Percentiles rank a stretch among this genome's conserved stretches.
Evolutionary conservation across 2,329 filamentous ascomycete species (phyloP).

Genomic region (Diatrype stigma): DNA sequence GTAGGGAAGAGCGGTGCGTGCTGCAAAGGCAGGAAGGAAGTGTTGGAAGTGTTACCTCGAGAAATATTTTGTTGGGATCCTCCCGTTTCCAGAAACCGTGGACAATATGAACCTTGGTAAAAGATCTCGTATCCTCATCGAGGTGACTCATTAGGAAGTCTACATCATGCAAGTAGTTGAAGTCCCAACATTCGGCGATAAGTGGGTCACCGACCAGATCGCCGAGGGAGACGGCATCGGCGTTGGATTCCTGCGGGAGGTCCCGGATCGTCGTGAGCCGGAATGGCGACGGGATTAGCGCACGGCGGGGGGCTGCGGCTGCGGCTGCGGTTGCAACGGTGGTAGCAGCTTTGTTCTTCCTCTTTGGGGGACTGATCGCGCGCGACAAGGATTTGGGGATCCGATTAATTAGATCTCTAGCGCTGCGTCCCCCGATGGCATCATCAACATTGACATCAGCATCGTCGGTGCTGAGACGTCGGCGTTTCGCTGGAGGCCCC

Average conservation of each 20-base stretch:
- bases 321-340: neutral
- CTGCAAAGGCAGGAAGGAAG: no score
- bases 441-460: no score
- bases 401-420: constrained; percentile 2
- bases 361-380: constrained; percentile 45
- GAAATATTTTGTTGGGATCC: constrained; percentile 50
- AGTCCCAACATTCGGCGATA: constrained; percentile 68
- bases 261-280: constrained; percentile 67
- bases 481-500: constrained; percentile 22
- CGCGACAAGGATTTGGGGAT: constrained; percentile 28
- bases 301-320: neutral
- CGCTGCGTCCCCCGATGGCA: constrained; percentile 4
- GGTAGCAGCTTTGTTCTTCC: constrained; percentile 18
- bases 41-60: constrained; percentile 46
- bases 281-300: constrained; percentile 57
- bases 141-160: constrained; percentile 52
- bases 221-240: constrained; percentile 59
- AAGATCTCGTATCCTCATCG: constrained; percentile 44
- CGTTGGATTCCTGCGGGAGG: constrained; percentile 55
- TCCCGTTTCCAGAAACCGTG: constrained; percentile 66
- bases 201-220: constrained; percentile 72
- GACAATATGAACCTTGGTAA: constrained; percentile 51
- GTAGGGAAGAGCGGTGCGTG: no score
- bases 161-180: constrained; percentile 63
- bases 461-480: constrained; percentile 13